Conservation (phyloP, 805 yeast genomes). For the Suhomyces pyralidae region DNA sequence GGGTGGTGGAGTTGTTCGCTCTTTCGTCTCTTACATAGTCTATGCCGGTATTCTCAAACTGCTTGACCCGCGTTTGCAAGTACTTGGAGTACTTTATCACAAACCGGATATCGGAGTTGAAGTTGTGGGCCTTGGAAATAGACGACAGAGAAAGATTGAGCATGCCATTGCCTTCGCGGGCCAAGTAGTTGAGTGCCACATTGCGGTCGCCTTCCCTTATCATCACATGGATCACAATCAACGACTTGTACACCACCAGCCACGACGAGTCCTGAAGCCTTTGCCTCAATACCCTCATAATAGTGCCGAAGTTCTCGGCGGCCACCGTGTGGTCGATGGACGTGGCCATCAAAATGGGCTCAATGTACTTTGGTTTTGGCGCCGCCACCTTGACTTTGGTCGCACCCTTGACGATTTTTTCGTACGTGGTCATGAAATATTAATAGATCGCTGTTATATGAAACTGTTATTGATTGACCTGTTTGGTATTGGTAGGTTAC, state of each 20-base stretch:
- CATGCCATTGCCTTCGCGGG: slow-evolving; percentile 46
- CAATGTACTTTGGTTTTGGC: slow-evolving; percentile 95
- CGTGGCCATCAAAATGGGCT: slow-evolving; percentile 80
- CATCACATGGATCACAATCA: slow-evolving; percentile 85
- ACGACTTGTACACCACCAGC: slow-evolving; percentile 85
- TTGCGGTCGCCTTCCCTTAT: slow-evolving; percentile 86
- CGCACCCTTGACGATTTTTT: slow-evolving; percentile 67
- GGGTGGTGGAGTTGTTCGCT: slow-evolving; percentile 42
- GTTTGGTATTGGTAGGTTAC: background rate
- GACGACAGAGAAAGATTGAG: slow-evolving; percentile 42
- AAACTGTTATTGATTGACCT: background rate
- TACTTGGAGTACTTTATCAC: slow-evolving; percentile 70
- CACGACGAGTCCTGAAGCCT: slow-evolving; percentile 80
- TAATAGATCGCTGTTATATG: too few species aligned
- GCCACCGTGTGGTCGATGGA: slow-evolving; percentile 42
- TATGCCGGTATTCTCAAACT: slow-evolving; percentile 57
- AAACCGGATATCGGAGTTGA: slow-evolving; percentile 49
- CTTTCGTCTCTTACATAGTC: slow-evolving; percentile 80
- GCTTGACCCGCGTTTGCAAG: slow-evolving; percentile 63
- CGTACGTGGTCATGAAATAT: slow-evolving; percentile 63
- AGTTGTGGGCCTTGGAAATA: slow-evolving; percentile 37
- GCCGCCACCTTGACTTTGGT: slow-evolving; percentile 73
- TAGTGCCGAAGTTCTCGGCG: slow-evolving; percentile 57
- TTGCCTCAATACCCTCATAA: slow-evolving; percentile 59
- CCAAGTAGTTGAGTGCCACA: slow-evolving; percentile 62